A percentile compares a stretch with the other conserved stretches of the same genome.
Conservation (phyloP, 805 yeast species). For the Candida sanyiensis region DNA sequence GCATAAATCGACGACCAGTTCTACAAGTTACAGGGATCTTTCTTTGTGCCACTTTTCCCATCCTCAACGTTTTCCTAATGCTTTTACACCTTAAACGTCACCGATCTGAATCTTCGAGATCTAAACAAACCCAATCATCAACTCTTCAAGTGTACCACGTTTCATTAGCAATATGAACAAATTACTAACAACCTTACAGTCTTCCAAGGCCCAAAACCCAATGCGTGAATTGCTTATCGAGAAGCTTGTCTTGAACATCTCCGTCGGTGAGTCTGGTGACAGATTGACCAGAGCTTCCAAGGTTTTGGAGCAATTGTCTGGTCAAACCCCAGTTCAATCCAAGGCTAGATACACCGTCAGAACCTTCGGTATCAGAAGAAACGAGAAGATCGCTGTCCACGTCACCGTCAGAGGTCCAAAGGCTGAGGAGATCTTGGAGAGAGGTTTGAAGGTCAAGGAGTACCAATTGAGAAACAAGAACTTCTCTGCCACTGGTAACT, state of each 20-base stretch:
- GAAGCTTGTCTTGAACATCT: slow-evolving; percentile 98
- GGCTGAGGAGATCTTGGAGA: slow-evolving; percentile 98
- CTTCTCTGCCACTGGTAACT: slow-evolving; percentile 99
- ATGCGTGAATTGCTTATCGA: slow-evolving; percentile 99
- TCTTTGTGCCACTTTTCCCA: background rate
- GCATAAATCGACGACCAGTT: no score
- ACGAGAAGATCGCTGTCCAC: slow-evolving; percentile 99
- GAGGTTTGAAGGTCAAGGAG: slow-evolving; percentile 99
- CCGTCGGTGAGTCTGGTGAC: slow-evolving; percentile 99
- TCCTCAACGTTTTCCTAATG: no score
- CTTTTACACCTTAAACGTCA: no score
- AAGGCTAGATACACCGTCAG: slow-evolving; percentile 99
- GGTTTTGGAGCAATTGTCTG: slow-evolving; percentile 99
- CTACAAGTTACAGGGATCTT: no score
- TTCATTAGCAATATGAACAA: background rate
- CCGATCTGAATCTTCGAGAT: no score
- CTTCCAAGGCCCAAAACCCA: slow-evolving; percentile 73
- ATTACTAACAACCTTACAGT: slow-evolving; percentile 27
- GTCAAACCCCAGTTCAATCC: slow-evolving; percentile 99
- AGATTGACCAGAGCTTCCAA: slow-evolving; percentile 99
- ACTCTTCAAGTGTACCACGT: background rate
- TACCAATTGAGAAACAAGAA: slow-evolving; percentile 90
- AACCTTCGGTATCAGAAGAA: slow-evolving; percentile 99
- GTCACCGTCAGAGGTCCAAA: slow-evolving; percentile 99
- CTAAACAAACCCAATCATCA: background rate